phyloP scores from a whole-genome alignment of 192 early-diverging fungal species.

The Rhizophagus prolifer region DNA sequence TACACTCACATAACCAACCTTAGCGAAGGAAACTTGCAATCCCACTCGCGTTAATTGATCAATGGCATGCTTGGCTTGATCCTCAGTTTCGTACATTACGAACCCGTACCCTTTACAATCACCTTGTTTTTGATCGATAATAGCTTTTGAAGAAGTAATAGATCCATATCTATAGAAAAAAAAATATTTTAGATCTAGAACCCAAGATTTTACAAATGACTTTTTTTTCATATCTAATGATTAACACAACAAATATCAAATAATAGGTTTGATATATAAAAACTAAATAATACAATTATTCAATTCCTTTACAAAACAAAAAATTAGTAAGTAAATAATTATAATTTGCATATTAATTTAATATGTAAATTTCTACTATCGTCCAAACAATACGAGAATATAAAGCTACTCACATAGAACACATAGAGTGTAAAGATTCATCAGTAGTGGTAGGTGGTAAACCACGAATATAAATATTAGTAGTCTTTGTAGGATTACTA shows the following conservation, averaged over 20 bases:
- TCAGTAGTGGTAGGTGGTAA: constrained; percentile 69
- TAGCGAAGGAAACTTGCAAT: constrained; percentile 74
- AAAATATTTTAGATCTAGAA: not conserved
- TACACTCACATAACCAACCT: constrained; percentile 53
- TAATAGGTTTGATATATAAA: too few relatives aligned
- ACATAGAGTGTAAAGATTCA: constrained; percentile 62
- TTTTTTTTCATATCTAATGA: too few relatives aligned
- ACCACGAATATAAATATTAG: constrained; percentile 83
- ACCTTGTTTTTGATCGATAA: constrained; percentile 75
- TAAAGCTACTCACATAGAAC: constrained; percentile 56
- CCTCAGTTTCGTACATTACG: constrained; percentile 75
- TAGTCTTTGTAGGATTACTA: constrained; percentile 41
- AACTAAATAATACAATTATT: too few relatives aligned
- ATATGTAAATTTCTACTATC: not conserved
- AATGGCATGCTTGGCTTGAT: constrained; percentile 68
- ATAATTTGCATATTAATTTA: not conserved
- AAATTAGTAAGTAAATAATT: not conserved
- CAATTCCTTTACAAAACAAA: too few relatives aligned
- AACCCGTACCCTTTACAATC: constrained; percentile 91
- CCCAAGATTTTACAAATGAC: not conserved
- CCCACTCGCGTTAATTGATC: constrained; percentile 63
- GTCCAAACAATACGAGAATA: not conserved
- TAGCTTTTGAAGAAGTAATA: constrained; percentile 81
- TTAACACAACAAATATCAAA: too few relatives aligned
- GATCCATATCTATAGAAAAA: constrained; percentile 56